Percentiles rank a stretch among this genome's conserved stretches.
These are phyloP conservation scores for Suillus brevipes DNA, from an alignment of 768 basidiomycete genomes.

Conservation along the genomic window DNA sequence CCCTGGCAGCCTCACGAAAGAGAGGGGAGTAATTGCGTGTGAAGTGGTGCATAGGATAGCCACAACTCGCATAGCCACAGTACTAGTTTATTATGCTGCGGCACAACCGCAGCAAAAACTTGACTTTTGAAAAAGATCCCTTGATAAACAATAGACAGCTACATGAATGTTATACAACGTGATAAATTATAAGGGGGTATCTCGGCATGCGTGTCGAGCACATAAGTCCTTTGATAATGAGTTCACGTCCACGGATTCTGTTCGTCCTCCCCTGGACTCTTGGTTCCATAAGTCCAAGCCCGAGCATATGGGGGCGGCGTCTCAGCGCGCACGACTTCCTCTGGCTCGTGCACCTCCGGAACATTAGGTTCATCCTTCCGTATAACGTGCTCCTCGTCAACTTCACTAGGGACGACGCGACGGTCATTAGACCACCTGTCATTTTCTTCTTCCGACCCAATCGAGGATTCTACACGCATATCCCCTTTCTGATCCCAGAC, in stretches of 20 bases:
- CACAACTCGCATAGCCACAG: constrained; percentile 1
- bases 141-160: background rate
- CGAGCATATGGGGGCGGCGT: constrained; percentile 23
- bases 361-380: background rate
- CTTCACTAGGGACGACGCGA: constrained; percentile 9
- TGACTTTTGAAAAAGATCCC: background rate
- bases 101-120: background rate
- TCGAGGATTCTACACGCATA: too few relatives aligned
- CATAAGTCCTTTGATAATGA: background rate
- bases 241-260: constrained; percentile 29
- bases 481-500: constrained; percentile 24
- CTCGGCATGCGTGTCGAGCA: background rate
- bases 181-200: constrained; percentile 5
- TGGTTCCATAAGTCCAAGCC: constrained; percentile 11
- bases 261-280: constrained; percentile 19
- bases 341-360: constrained; percentile 6
- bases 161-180: constrained; percentile 3
- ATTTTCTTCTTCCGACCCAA: background rate
- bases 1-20: background rate
- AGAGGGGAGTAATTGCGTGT: background rate
- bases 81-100: background rate
- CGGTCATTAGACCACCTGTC: background rate
- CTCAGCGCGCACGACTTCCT: constrained; percentile 14
- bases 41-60: background rate
- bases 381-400: constrained; percentile 5